Base-by-base conservation (phyloP, 306 rosid species). In the Vicia sativa region DNA sequence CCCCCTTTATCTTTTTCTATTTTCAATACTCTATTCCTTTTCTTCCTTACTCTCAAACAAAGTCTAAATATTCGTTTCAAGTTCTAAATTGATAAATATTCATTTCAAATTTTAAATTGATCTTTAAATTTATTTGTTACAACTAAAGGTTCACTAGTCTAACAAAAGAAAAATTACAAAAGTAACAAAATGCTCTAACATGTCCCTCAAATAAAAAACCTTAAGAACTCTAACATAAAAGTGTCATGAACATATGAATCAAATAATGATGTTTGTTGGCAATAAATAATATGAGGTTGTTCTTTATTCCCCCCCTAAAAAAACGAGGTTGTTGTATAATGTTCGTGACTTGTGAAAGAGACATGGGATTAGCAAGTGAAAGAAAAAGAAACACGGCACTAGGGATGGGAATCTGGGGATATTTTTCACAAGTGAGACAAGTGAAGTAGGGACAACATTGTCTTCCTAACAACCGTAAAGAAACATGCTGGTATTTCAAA, bases 401-500 rank as follows among this genome's bases (percentile, higher is more conserved):
- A 21, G 28, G 74, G 12, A 48, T 39, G 74, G 3, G 12, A 12
- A 35, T 15, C 5, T 35, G 46, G 61, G 46, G 37, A 15, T 21
- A 38, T 0, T 6, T 37, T 38, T 11, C 38, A 18, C 69, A 38
- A 68, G 23, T 25, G 65, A 63, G 71, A 55, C 78, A 65, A 13
- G 39, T 18, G 59, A 54, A 15, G 70, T 52, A 48, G 80, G 80
- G 71, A 61, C 70, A 34, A 26, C 45, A 16, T 50, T 75, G 74
- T 48, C 68, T 60, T 35, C 15, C 50, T 48, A 44, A 71, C 42
- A 70, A 44, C 12, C 41, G 37, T 58, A 23, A 45, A 28, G 45
- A 58, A 60, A 55, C 26, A 23, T 23, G 26, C 2, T 23, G 1
- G 26, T 23, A 1, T 1, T 23, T 23, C 26, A 2, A 23, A 3